A percentile compares a stretch with the other conserved stretches of the same genome.
phyloP scores from a whole-genome alignment of 1,139 yeast genomes.

The Protomyces lactucae-debilis region DNA sequence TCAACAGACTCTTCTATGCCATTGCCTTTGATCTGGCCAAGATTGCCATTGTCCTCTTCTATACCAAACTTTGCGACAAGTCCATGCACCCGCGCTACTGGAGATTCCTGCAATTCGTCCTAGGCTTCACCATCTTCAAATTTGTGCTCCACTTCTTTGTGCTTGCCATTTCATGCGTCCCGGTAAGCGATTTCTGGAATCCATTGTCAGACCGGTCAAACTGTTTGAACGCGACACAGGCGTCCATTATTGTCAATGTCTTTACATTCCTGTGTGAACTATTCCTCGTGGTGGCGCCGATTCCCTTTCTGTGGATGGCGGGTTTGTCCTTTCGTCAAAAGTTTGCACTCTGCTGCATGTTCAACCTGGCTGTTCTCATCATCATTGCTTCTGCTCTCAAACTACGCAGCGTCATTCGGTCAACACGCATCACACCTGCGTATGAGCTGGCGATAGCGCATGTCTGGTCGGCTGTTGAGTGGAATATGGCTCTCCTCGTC shows the following conservation, averaged over 20 bases:
- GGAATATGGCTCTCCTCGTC: slow-evolving; percentile 20
- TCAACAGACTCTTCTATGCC: slow-evolving; percentile 13
- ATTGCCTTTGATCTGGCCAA: slow-evolving; percentile 13
- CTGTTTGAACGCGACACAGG: background rate
- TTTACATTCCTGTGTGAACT: slow-evolving; percentile 16
- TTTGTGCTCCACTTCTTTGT: slow-evolving; percentile 9
- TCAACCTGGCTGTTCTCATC: slow-evolving; percentile 20
- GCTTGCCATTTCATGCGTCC: slow-evolving; percentile 11
- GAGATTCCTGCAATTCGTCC: slow-evolving; percentile 1
- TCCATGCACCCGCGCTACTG: slow-evolving; percentile 10
- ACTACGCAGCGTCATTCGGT: slow-evolving; percentile 3
- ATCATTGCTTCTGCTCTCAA: slow-evolving; percentile 22
- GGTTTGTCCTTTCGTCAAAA: slow-evolving; percentile 8
- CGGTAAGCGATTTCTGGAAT: slow-evolving; percentile 16
- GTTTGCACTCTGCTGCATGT: slow-evolving; percentile 17
- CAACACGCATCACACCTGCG: background rate
- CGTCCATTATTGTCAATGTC: slow-evolving; percentile 10
- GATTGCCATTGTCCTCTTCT: slow-evolving; percentile 16
- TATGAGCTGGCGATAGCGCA: slow-evolving; percentile 12
- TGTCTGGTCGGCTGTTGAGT: slow-evolving; percentile 15
- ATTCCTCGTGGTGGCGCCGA: slow-evolving; percentile 17
- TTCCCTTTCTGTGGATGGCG: slow-evolving; percentile 23
- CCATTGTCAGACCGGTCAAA: background rate
- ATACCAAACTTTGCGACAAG: slow-evolving; percentile 5
- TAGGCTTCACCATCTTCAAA: slow-evolving; percentile 6